A percentile compares a stretch with the other conserved stretches of the same genome.
These are phyloP conservation scores for Polygonum aviculare DNA, from an alignment of 148 eudicot genomes.

Conservation along the genomic window DNA sequence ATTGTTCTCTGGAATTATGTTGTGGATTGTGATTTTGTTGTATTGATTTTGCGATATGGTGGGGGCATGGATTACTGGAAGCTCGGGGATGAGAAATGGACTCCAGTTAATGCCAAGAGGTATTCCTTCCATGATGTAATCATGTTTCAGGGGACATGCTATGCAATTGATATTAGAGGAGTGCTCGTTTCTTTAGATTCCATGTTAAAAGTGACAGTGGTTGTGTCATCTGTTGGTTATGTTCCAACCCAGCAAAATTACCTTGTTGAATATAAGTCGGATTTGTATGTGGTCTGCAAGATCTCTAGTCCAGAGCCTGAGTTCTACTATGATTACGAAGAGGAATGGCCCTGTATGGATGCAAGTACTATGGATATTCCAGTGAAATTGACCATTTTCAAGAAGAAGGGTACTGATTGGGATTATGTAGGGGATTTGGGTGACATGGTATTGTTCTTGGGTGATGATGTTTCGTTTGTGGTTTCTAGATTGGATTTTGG, in stretches of 20 bases:
- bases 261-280: not conserved
- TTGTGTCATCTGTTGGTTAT: not conserved
- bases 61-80: constrained; percentile 7
- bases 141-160: constrained; percentile 8
- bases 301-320: not conserved
- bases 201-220: not conserved
- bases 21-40: not conserved
- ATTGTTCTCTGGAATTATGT: constrained; percentile 2
- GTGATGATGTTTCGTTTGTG: constrained; percentile 18
- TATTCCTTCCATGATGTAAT: constrained; percentile 4
- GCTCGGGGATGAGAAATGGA: constrained; percentile 8
- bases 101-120: not conserved
- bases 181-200: constrained; percentile 6
- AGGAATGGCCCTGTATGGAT: not conserved
- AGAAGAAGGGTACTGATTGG: constrained; percentile 7
- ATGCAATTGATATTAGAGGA: constrained; percentile 8
- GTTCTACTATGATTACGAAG: not conserved
- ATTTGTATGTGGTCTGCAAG: constrained; percentile 10
- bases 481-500: constrained; percentile 6
- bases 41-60: constrained; percentile 2
- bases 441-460: constrained; percentile 11
- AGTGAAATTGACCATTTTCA: not conserved
- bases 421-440: not conserved
- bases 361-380: not conserved
- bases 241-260: not conserved